Percentiles rank a stretch among this genome's conserved stretches.
Conservation (phyloP, 2,329 filamentous ascomycete genomes). For the Ophiosphaerella herpotricha region DNA sequence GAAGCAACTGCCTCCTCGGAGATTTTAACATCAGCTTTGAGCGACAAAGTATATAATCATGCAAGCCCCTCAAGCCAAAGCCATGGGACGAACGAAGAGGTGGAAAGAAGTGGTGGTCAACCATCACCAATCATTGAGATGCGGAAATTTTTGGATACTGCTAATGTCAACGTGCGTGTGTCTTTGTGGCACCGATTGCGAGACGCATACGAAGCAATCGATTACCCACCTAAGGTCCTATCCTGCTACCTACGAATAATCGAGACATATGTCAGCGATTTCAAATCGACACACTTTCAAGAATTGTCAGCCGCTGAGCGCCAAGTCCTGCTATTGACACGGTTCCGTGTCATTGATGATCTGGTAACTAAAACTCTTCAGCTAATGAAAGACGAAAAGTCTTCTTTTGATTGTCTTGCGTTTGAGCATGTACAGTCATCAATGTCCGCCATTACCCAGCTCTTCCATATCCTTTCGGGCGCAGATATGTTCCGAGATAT, state of each 20-base stretch:
- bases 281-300: slow-evolving; percentile 63
- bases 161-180: slow-evolving; percentile 79
- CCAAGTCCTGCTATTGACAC: slow-evolving; percentile 72
- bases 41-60: slow-evolving; percentile 11
- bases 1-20: slow-evolving; percentile 1
- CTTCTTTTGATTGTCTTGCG: slow-evolving; percentile 82
- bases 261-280: slow-evolving; percentile 75
- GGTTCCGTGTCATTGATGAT: slow-evolving; percentile 79
- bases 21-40: slow-evolving; percentile 9
- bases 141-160: slow-evolving; percentile 80
- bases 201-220: slow-evolving; percentile 83
- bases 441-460: slow-evolving; percentile 70
- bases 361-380: slow-evolving; percentile 73
- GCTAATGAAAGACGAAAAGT: slow-evolving; percentile 65
- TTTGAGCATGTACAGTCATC: slow-evolving; percentile 76
- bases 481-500: slow-evolving; percentile 84
- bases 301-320: slow-evolving; percentile 65
- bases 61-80: slow-evolving; percentile 17
- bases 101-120: slow-evolving; percentile 8
- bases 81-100: slow-evolving; percentile 2
- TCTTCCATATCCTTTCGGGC: slow-evolving; percentile 77
- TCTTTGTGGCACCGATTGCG: slow-evolving; percentile 91
- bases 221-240: slow-evolving; percentile 84
- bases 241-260: slow-evolving; percentile 86
- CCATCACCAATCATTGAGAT: slow-evolving; percentile 67